Base-by-base conservation (phyloP, 2,329 filamentous ascomycete species). In the Penicillium brevicompactum region DNA sequence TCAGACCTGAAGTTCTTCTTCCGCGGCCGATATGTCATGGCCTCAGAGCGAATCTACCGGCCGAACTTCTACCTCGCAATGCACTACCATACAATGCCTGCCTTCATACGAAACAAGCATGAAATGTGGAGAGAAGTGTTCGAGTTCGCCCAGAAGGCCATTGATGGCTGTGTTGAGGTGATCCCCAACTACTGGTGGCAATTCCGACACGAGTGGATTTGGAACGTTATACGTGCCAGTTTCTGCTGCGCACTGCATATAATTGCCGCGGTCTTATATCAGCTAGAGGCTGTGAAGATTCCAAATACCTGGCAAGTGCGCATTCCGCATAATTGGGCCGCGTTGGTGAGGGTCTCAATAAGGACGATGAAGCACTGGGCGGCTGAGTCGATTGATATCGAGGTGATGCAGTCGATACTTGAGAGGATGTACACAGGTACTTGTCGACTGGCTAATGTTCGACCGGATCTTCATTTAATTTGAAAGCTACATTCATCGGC, bases 391-490 rank as follows among this genome's bases (percentile, higher is more conserved):
- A 55, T 53, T 38, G 63, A 65, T 44, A 31, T 65, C 30, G 56
- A 65, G 16, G 47, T 64, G 16, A 65, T 65, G 63, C 51, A 53
- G 22, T 51, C 53, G 1, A 63, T 51, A 3, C 41, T 65, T 18
- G 60, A 65, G 49, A 56, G 63, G 34, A 65, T 65, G 63, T 65
- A 59, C 54, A 55, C 61, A 46, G 60, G 60, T 1, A 63, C 63
- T 21, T 64, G 60, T 57, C 57, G 55, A 24, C 44, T 65, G 49
- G 60, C 57, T 44, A 62, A 59, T 31, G 40, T 58, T 9, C 43
- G 60, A 16, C 41, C 53, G 1, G 56, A 62, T 16, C 21, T 58
- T 40, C 57, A 51, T 51, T 21, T 47, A 24, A 30, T 40, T 9
- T 55, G 37, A 46, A n/a, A 27, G 24, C 24, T 27, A 8, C 24